Conservation (phyloP, 345 rosid genomes). For the Turnera subulata region DNA sequence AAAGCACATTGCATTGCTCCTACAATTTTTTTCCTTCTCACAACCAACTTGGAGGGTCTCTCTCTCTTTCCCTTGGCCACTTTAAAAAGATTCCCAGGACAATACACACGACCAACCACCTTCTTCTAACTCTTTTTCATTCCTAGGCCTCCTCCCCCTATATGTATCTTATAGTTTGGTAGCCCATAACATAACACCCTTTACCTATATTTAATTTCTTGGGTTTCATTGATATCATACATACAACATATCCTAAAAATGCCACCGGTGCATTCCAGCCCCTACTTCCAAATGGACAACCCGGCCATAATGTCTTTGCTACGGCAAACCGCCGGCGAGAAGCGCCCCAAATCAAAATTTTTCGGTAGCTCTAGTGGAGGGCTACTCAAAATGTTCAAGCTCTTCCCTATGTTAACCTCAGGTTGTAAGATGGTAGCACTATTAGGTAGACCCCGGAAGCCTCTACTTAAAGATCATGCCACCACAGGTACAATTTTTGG, state of each 20-base stretch:
- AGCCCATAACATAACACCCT: slow-evolving; percentile 1
- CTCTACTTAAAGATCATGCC: slow-evolving; percentile 71
- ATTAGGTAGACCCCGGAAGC: slow-evolving; percentile 63
- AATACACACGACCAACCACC: slow-evolving; percentile 39
- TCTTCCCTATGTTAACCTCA: slow-evolving; percentile 86
- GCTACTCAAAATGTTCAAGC: slow-evolving; percentile 75
- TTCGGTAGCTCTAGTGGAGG: slow-evolving; percentile 36
- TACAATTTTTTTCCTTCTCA: slow-evolving; percentile 10
- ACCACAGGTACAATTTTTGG: slow-evolving; percentile 87
- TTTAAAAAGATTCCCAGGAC: slow-evolving; percentile 41
- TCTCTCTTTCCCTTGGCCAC: slow-evolving; percentile 31
- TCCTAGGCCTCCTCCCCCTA: slow-evolving; percentile 1
- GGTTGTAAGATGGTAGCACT: slow-evolving; percentile 96
- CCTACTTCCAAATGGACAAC: slow-evolving; percentile 64
- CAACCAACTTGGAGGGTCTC: slow-evolving; percentile 25
- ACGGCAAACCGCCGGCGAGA: slow-evolving; percentile 44
- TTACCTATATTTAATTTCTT: background rate
- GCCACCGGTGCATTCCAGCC: slow-evolving; percentile 82
- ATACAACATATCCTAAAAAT: slow-evolving; percentile 16
- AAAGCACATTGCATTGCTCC: slow-evolving; percentile 14
- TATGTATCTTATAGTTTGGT: slow-evolving; percentile 16
- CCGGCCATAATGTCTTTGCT: slow-evolving; percentile 68
- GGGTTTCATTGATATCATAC: slow-evolving; percentile 2
- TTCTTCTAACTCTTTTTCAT: slow-evolving; percentile 30
- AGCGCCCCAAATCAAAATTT: slow-evolving; percentile 39